These are phyloP conservation scores for Cystobasidium ongulense DNA, from an alignment of 768 basidiomycete genomes.

Conservation along the genomic window DNA sequence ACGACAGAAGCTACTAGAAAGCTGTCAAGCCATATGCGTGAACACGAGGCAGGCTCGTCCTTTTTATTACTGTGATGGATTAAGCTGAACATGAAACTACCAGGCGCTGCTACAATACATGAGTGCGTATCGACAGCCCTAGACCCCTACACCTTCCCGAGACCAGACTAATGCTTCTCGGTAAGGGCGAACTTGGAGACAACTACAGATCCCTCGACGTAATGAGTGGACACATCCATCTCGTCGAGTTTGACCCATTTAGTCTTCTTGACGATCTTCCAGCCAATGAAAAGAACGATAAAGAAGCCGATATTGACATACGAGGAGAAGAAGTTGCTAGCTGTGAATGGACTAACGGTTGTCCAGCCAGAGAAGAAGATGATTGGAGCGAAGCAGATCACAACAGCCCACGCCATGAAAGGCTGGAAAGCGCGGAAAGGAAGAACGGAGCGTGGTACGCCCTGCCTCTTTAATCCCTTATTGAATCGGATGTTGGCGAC, in stretches of 20 bases:
- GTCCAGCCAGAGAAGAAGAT: conserved; percentile 50
- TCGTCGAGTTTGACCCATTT: conserved; percentile 53
- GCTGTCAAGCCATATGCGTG: no score
- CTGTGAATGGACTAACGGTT: conserved; percentile 67
- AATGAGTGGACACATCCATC: conserved; percentile 68
- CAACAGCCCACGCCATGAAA: conserved; percentile 43
- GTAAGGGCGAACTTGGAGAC: conserved; percentile 14
- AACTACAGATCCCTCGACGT: conserved; percentile 13
- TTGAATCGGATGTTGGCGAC: conserved; percentile 76
- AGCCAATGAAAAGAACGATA: conserved; percentile 62
- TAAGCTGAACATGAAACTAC: no score
- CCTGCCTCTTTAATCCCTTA: conserved; percentile 70
- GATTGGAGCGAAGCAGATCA: conserved; percentile 31
- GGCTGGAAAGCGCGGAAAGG: conserved; percentile 61
- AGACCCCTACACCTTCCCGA: not conserved
- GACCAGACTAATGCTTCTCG: not conserved
- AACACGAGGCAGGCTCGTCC: no score
- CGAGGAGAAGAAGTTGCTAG: conserved; percentile 52
- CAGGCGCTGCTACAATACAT: no score
- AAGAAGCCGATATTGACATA: conserved; percentile 50
- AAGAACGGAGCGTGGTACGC: conserved; percentile 60
- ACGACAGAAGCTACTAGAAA: no score
- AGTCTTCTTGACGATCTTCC: conserved; percentile 54
- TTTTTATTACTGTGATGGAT: no score
- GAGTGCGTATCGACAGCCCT: no score